Evolutionary conservation across 108 stramenopile species (phyloP).

Genomic region (Skeletonema tropicum): DNA sequence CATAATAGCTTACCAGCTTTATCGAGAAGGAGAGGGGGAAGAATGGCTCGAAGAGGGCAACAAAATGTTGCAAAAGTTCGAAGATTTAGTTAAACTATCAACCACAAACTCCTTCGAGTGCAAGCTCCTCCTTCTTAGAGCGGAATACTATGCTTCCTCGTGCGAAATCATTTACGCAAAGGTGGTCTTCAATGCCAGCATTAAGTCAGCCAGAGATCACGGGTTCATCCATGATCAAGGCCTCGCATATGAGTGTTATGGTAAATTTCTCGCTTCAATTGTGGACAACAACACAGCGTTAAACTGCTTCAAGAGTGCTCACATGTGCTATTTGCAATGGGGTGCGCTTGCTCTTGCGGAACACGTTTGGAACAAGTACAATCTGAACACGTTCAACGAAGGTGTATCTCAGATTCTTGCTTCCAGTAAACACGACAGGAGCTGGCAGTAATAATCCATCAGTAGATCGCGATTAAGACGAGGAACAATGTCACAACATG

Average conservation of each 20-base stretch:
- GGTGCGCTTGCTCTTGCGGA: neutral
- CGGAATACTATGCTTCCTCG: neutral
- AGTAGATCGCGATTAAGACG: neutral
- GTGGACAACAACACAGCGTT: constrained; percentile 2
- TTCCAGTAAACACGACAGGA: neutral
- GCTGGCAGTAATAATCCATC: neutral
- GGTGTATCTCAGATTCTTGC: neutral
- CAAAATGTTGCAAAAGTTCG: constrained; percentile 1
- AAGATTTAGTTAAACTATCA: neutral
- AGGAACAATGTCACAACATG: neutral
- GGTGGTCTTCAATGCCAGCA: neutral
- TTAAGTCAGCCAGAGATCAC: neutral
- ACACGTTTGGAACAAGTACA: neutral
- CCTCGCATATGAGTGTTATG: constrained; percentile 8
- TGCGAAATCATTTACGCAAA: neutral
- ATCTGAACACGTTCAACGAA: neutral
- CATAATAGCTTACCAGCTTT: constrained; percentile 13
- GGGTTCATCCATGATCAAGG: constrained; percentile 9
- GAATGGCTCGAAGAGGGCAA: constrained; percentile 15
- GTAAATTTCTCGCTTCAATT: neutral
- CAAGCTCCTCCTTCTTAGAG: constrained; percentile 17
- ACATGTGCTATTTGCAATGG: neutral
- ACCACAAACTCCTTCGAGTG: neutral
- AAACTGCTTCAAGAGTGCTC: neutral
- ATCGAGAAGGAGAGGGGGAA: constrained; percentile 6